These are phyloP conservation scores for Stenogyne calaminthoides DNA, from an alignment of 305 asterid genomes.

Conservation along the genomic window DNA sequence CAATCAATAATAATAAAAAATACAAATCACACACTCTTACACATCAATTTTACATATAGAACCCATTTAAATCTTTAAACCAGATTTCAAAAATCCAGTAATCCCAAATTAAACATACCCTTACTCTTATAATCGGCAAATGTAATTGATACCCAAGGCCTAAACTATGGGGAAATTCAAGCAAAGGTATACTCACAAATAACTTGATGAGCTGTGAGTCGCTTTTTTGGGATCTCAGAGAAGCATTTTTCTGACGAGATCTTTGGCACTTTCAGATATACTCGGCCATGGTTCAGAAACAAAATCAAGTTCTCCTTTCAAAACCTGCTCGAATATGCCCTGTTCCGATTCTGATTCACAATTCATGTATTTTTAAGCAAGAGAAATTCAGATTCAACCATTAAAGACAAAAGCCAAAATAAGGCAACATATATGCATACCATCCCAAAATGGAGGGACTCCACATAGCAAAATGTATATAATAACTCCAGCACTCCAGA, in stretches of 20 bases:
- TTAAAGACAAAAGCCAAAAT: not conserved
- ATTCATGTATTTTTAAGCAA: slow-evolving; percentile 14
- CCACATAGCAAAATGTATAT: slow-evolving; percentile 76
- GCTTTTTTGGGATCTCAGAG: slow-evolving; percentile 66
- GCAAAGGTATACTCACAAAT: slow-evolving; percentile 55
- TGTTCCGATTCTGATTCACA: slow-evolving; percentile 68
- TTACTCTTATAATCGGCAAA: not conserved
- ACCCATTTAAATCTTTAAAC: too few relatives aligned
- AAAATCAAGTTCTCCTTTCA: slow-evolving; percentile 78
- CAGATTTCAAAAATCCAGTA: too few relatives aligned
- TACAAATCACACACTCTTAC: too few relatives aligned
- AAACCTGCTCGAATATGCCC: slow-evolving; percentile 81
- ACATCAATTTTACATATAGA: too few relatives aligned
- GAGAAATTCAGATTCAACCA: not conserved
- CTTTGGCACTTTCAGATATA: slow-evolving; percentile 83
- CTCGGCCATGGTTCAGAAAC: slow-evolving; percentile 87
- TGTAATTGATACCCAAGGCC: not conserved
- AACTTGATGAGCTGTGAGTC: slow-evolving; percentile 78
- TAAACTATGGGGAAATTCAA: slow-evolving; percentile 8
- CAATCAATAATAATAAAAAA: too few relatives aligned
- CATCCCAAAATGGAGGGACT: slow-evolving; percentile 87
- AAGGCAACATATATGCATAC: slow-evolving; percentile 32
- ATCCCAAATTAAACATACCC: too few relatives aligned
- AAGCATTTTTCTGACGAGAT: slow-evolving; percentile 75
- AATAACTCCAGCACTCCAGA: slow-evolving; percentile 92